Conservation (phyloP, 2,329 filamentous ascomycete species). For the Orbilia quercus region DNA sequence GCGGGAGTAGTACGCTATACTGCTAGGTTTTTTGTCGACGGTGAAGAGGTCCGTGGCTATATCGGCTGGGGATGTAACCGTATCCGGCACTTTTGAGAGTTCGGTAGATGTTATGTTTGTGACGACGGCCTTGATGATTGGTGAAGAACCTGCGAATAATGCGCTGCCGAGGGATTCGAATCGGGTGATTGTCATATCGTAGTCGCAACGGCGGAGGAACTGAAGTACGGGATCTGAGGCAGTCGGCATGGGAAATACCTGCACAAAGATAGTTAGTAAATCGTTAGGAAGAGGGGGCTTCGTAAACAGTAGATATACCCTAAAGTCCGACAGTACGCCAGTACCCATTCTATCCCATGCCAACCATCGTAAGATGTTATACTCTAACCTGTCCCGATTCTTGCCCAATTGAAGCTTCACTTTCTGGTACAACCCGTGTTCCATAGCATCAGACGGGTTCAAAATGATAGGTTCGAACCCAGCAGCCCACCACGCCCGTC, state of each 20-base stretch:
- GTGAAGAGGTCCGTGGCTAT: conserved; percentile 57
- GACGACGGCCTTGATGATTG: conserved; percentile 64
- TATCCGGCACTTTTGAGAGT: conserved; percentile 64
- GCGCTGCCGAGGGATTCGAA: conserved; percentile 78
- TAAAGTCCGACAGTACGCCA: conserved; percentile 80
- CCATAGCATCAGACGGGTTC: conserved; percentile 80
- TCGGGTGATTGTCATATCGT: conserved; percentile 74
- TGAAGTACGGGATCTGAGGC: conserved; percentile 77
- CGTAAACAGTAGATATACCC: conserved; percentile 53
- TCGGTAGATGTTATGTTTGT: conserved; percentile 65
- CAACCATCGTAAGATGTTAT: conserved; percentile 83
- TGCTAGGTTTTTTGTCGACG: conserved; percentile 73
- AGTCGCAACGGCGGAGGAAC: conserved; percentile 80
- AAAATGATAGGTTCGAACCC: conserved; percentile 89
- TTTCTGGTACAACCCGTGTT: conserved; percentile 80
- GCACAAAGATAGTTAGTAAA: conserved; percentile 57
- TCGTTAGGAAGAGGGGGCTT: not conserved
- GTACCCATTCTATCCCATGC: conserved; percentile 93
- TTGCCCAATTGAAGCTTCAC: conserved; percentile 65
- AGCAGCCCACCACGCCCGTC: conserved; percentile 93
- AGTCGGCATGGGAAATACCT: conserved; percentile 84
- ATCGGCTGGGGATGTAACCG: conserved; percentile 61
- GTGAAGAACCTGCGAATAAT: conserved; percentile 70
- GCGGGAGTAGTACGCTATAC: conserved; percentile 81
- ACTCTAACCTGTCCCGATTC: conserved; percentile 68